phyloP scores from a whole-genome alignment of 805 yeast genomes.

The Sungouiella blattae region DNA sequence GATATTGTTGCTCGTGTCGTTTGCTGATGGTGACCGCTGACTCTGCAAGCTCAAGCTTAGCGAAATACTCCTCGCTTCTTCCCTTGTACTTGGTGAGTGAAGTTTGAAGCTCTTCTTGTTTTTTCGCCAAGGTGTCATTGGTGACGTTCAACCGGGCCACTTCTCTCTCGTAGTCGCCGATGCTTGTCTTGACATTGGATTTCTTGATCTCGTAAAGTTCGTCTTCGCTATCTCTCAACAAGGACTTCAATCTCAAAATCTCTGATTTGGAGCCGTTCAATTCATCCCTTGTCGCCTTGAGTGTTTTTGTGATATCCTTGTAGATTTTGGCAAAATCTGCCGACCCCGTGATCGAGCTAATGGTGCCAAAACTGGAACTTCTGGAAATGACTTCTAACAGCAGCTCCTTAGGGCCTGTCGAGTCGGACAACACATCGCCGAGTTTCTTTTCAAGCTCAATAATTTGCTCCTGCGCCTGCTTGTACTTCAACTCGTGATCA shows the following conservation, averaged over 20 bases:
- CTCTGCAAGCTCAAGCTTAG: slow-evolving; percentile 76
- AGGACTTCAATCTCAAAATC: slow-evolving; percentile 37
- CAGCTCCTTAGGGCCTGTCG: slow-evolving; percentile 4
- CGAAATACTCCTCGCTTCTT: slow-evolving; percentile 71
- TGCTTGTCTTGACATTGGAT: slow-evolving; percentile 36
- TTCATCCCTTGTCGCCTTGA: slow-evolving; percentile 43
- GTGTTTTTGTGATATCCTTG: slow-evolving; percentile 47
- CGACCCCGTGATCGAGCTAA: slow-evolving; percentile 19
- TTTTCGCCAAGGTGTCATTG: slow-evolving; percentile 53
- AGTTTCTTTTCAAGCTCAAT: slow-evolving; percentile 30
- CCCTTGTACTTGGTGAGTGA: slow-evolving; percentile 53
- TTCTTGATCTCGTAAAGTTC: slow-evolving; percentile 41
- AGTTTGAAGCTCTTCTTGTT: slow-evolving; percentile 42
- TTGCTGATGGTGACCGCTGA: slow-evolving; percentile 61
- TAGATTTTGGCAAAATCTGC: slow-evolving; percentile 47
- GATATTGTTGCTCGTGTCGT: slow-evolving; percentile 55
- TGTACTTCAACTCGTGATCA: slow-evolving; percentile 35
- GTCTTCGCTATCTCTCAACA: slow-evolving; percentile 41
- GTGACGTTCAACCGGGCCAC: slow-evolving; percentile 52
- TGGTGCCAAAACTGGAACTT: slow-evolving; percentile 33
- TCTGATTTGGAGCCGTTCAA: slow-evolving; percentile 39
- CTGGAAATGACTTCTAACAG: slow-evolving; percentile 6
- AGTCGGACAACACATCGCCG: slow-evolving; percentile 18
- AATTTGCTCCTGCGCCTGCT: slow-evolving; percentile 32
- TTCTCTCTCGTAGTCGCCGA: slow-evolving; percentile 34